phyloP scores from a whole-genome alignment of 192 early-diverging fungal species.

The Paraglomus brasilianum region DNA sequence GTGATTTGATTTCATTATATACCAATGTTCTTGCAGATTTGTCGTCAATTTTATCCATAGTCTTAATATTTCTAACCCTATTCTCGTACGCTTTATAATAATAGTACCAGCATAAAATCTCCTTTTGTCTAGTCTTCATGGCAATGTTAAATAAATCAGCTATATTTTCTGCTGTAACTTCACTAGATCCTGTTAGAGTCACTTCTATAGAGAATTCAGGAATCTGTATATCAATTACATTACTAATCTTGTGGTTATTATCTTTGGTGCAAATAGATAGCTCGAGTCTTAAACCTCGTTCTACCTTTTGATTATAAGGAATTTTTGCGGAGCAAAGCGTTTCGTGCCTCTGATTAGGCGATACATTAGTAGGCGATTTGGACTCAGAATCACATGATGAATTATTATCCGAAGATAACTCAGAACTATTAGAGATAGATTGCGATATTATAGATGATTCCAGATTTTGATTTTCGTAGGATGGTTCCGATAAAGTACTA shows the following conservation, averaged over 20 bases:
- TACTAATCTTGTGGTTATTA: conserved; percentile 24
- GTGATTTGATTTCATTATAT: conserved; percentile 16
- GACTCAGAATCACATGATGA: too few relatives aligned
- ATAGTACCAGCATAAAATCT: conserved; percentile 16
- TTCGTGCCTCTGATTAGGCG: too few relatives aligned
- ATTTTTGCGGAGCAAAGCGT: neutral
- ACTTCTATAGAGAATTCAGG: conserved; percentile 17
- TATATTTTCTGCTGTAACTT: conserved; percentile 12
- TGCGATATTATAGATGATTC: too few relatives aligned
- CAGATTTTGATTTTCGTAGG: conserved; percentile 14
- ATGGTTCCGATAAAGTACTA: conserved; percentile 6
- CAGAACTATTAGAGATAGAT: too few relatives aligned
- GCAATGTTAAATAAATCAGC: conserved; percentile 14
- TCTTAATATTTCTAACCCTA: neutral
- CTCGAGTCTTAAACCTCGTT: conserved; percentile 19
- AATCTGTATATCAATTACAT: conserved; percentile 28
- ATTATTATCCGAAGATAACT: conserved; percentile 4
- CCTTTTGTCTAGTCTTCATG: conserved; percentile 5
- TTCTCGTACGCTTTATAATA: neutral
- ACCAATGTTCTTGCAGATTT: conserved; percentile 6
- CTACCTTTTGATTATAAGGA: conserved; percentile 26
- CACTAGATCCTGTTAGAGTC: conserved; percentile 1
- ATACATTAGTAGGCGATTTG: too few relatives aligned
- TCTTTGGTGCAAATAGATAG: conserved; percentile 10
- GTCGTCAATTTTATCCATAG: neutral